Conservation (phyloP, 805 yeast species). For the Yamadazyma sp. region DNA sequence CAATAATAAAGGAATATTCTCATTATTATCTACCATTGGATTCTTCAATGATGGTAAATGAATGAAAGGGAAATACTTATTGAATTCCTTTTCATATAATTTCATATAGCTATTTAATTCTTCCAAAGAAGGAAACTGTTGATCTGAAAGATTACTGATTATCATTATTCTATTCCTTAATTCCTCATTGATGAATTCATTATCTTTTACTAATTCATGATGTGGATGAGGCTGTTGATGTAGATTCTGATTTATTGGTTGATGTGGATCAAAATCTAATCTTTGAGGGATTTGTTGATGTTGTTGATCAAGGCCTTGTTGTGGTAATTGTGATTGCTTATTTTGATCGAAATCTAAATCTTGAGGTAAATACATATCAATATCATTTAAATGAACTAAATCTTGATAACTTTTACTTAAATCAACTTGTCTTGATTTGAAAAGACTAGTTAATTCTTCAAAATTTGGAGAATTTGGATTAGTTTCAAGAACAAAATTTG, state of each 20-base stretch:
- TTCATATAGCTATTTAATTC: slow-evolving; percentile 75
- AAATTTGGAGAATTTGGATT: slow-evolving; percentile 7
- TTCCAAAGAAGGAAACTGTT: slow-evolving; percentile 69
- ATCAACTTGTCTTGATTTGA: slow-evolving; percentile 65
- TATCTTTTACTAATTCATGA: neutral
- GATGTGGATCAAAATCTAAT: neutral
- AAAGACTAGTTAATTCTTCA: slow-evolving; percentile 56
- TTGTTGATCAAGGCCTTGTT: neutral
- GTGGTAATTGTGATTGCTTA: neutral
- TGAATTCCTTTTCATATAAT: slow-evolving; percentile 75
- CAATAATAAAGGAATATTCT: slow-evolving; percentile 62
- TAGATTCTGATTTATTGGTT: neutral
- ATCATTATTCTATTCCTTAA: slow-evolving; percentile 52
- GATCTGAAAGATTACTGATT: slow-evolving; percentile 50
- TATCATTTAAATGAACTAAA: neutral
- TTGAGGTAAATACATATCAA: slow-evolving; percentile 1
- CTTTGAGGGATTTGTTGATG: too few species aligned
- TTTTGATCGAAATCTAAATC: too few species aligned
- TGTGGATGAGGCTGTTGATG: neutral
- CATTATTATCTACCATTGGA: slow-evolving; percentile 38
- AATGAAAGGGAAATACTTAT: slow-evolving; percentile 79
- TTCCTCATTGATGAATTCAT: slow-evolving; percentile 32
- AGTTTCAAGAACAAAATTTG: slow-evolving; percentile 34
- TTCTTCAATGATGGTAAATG: slow-evolving; percentile 60
- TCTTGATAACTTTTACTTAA: slow-evolving; percentile 39